Conservation (phyloP, 1,284 basidiomycete species). For the Earliella scabrosa region DNA sequence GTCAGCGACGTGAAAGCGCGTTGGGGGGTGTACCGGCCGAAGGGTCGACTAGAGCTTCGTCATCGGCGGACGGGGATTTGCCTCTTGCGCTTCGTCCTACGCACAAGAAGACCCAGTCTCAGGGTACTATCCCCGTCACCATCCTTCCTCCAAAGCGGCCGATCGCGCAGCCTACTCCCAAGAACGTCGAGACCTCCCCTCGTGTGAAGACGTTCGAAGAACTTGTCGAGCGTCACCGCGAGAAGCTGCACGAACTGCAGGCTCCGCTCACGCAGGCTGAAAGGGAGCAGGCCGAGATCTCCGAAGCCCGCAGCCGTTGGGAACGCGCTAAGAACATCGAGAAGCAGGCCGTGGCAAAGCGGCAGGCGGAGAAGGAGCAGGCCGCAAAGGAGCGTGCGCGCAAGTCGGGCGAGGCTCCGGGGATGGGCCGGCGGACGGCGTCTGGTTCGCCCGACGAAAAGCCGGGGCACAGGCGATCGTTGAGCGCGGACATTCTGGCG, state of each 20-base stretch:
- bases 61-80: constrained; percentile 26
- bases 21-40: constrained; percentile 37
- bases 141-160: constrained; percentile 69
- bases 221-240: constrained; percentile 78
- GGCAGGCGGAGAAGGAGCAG: constrained; percentile 70
- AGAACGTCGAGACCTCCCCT: constrained; percentile 43
- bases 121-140: constrained; percentile 57
- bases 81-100: constrained; percentile 31
- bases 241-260: constrained; percentile 78
- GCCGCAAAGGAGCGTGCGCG: constrained; percentile 49
- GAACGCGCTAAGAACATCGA: constrained; percentile 72
- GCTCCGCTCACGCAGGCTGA: constrained; percentile 73
- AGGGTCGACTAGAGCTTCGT: constrained; percentile 7
- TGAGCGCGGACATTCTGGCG: constrained; percentile 65
- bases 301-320: constrained; percentile 74
- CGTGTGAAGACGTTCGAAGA: constrained; percentile 80
- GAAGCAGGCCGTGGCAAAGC: constrained; percentile 66
- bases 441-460: constrained; percentile 32
- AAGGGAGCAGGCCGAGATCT: constrained; percentile 71
- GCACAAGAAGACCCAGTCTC: constrained; percentile 40
- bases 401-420: constrained; percentile 43
- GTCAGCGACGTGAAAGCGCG: constrained; percentile 68
- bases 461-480: constrained; percentile 49
- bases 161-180: constrained; percentile 32
- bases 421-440: neutral